Conservation (phyloP, 345 rosid genomes). For the Lenwebbia sp. region DNA sequence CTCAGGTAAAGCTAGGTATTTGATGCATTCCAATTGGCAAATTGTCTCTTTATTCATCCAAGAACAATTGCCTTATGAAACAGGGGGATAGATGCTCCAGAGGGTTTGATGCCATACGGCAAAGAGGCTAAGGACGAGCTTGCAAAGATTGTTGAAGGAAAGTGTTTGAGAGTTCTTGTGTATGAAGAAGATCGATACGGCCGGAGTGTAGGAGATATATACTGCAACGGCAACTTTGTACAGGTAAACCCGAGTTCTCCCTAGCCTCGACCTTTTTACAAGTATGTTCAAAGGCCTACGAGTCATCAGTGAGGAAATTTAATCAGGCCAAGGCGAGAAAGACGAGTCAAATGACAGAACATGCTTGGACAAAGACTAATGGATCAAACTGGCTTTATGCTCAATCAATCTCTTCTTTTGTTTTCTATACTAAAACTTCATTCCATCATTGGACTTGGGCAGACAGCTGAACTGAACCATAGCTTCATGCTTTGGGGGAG, state of each 20-base stretch:
- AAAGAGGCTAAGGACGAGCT: conserved; percentile 62
- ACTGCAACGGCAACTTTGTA: conserved; percentile 56
- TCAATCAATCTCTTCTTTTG: neutral
- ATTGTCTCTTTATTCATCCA: neutral
- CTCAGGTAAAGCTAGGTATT: conserved; percentile 23
- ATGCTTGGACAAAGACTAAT: neutral
- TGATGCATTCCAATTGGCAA: neutral
- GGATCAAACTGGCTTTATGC: neutral
- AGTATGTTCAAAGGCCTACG: neutral
- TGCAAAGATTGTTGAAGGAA: conserved; percentile 49
- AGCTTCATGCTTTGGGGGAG: neutral
- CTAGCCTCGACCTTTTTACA: neutral
- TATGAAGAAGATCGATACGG: conserved; percentile 56
- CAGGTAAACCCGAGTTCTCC: conserved; percentile 22
- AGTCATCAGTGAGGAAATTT: neutral
- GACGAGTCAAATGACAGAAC: neutral
- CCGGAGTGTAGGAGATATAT: conserved; percentile 63
- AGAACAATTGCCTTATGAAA: neutral
- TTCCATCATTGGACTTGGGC: neutral
- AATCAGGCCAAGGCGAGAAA: neutral
- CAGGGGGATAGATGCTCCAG: conserved; percentile 94
- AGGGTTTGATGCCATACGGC: conserved; percentile 66
- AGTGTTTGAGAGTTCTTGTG: conserved; percentile 51
- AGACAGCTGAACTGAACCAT: neutral
- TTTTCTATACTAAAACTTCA: neutral